phyloP scores from a whole-genome alignment of 148 eudicot genomes.

The Vaccinium corymbosum region DNA sequence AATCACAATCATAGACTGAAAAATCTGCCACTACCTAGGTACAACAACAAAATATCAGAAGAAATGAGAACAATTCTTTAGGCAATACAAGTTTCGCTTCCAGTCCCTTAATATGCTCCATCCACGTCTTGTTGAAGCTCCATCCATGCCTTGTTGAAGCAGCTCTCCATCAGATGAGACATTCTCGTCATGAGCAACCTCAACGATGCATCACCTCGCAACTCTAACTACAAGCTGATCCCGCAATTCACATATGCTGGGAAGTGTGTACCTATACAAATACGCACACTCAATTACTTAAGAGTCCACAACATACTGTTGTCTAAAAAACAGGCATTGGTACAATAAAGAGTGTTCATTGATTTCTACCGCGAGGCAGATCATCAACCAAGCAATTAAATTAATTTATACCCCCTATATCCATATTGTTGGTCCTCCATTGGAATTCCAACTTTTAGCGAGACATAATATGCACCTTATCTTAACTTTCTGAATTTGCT shows the following conservation, averaged over 20 bases:
- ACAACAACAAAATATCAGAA: constrained; percentile 3
- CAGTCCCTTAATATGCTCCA: not conserved
- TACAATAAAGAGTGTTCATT: not conserved
- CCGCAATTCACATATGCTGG: not conserved
- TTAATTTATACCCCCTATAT: not conserved
- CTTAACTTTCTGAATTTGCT: not conserved
- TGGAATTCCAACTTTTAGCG: not conserved
- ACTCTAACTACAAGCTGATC: not conserved
- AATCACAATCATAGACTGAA: not conserved
- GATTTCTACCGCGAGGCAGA: not conserved
- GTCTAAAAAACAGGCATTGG: not conserved
- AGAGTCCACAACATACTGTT: not conserved
- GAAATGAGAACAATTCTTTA: not conserved
- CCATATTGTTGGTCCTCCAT: not conserved
- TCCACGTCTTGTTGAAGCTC: not conserved
- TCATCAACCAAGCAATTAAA: not conserved
- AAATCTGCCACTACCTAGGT: not conserved
- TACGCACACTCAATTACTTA: not conserved
- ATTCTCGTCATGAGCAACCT: not conserved
- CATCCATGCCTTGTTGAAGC: not conserved
- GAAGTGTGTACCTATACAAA: not conserved
- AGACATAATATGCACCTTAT: not conserved
- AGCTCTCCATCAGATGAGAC: not conserved
- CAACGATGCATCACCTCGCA: not conserved
- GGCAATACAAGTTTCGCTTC: not conserved